phyloP scores from a whole-genome alignment of 2,329 filamentous ascomycete species.

The Diaporthe caulivora region DNA sequence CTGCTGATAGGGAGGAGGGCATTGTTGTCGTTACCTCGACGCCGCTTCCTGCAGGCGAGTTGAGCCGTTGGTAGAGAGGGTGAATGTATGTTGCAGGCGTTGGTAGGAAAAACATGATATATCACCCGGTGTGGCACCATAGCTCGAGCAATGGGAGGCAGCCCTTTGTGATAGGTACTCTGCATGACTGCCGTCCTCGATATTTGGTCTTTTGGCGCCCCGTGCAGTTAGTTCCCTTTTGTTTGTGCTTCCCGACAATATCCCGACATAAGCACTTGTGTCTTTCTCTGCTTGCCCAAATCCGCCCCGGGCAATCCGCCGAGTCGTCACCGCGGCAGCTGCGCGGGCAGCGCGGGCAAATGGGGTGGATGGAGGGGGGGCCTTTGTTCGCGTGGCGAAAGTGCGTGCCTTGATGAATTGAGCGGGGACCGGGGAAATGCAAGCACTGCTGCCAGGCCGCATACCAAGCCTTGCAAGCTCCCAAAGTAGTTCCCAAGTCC shows the following conservation, averaged over 20 bases:
- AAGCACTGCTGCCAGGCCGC: slow-evolving; percentile 3
- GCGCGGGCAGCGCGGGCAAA: neutral
- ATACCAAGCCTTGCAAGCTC: neutral
- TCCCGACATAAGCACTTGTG: neutral
- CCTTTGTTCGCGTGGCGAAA: slow-evolving; percentile 15
- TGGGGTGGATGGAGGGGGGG: too few species aligned
- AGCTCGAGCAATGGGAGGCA: neutral
- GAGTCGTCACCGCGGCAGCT: neutral
- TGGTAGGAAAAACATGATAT: neutral
- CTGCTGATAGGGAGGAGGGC: neutral
- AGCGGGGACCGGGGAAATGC: slow-evolving; percentile 24
- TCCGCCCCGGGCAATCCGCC: neutral
- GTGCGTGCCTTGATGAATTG: neutral
- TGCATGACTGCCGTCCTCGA: neutral
- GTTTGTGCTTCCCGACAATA: neutral
- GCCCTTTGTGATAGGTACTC: slow-evolving; percentile 13
- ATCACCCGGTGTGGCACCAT: slow-evolving; percentile 3
- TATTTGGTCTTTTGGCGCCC: neutral
- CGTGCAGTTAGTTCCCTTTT: neutral
- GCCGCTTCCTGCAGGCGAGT: neutral
- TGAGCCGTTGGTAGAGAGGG: neutral
- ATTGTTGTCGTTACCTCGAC: neutral
- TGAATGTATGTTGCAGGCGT: neutral
- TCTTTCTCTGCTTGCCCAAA: neutral
- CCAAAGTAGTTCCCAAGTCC: neutral